phyloP scores from a whole-genome alignment of 495 filamentous ascomycete genomes.

The Thermothielavioides terrestris region DNA sequence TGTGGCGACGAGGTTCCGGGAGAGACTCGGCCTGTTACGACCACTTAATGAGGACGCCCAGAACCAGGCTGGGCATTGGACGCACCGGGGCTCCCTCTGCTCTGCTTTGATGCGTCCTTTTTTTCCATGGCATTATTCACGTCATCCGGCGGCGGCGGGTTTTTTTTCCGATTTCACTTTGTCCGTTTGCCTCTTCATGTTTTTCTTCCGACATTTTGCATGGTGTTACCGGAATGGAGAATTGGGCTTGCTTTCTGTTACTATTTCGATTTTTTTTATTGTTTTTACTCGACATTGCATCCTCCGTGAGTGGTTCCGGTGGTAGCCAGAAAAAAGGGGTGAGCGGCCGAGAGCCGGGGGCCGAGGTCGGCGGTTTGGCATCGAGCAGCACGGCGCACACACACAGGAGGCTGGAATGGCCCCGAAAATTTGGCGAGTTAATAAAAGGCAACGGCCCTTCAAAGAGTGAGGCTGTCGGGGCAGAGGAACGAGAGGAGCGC shows the following conservation, averaged over 20 bases:
- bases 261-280: background rate
- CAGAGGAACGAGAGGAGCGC: too few relatives aligned
- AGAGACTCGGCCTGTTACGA: background rate
- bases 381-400: background rate
- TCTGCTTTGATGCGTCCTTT: background rate
- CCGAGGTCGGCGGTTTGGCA: background rate
- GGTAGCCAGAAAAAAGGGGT: background rate
- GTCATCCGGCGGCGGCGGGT: background rate
- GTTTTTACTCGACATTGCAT: background rate
- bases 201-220: conserved; percentile 11
- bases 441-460: too few relatives aligned
- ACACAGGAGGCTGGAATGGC: background rate
- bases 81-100: background rate
- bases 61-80: conserved; percentile 5
- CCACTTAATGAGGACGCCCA: background rate
- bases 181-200: conserved; percentile 8
- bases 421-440: background rate
- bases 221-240: conserved; percentile 11
- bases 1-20: background rate
- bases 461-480: too few relatives aligned
- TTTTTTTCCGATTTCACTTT: background rate
- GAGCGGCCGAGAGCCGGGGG: background rate
- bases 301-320: background rate
- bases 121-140: background rate
- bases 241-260: too few relatives aligned